Evolutionary conservation across 2,329 filamentous ascomycete species (phyloP), one percentile per base, ranked within the genome.

Genomic region (Thelonectria discophora): DNA sequence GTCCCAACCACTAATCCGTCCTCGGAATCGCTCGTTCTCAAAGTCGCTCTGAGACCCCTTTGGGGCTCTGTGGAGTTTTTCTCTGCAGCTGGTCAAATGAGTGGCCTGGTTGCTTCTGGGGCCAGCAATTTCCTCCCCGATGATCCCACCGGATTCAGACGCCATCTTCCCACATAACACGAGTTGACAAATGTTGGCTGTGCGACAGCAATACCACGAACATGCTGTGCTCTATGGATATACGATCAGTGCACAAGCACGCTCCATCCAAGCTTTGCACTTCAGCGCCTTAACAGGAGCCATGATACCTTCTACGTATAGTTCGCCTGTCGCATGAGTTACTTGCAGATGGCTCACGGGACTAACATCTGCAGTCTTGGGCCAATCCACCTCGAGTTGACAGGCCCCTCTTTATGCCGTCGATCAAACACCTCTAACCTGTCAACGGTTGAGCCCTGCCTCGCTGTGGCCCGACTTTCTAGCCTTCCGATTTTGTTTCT

Each of bases 111-210:
- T 47, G 55, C 48, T 58, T 55, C 60, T 61, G 53, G 61, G 45
- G 53, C 45, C 45, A 65, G 65, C 56, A 72, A 72, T 72, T 65
- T 72, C 69, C 66, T 68, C 67, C 46, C 64, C 46, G 64, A 53
- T 62, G 64, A 65, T 65, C 67, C 55, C 58, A 56, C 58, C 60
- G 32, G 54, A 62, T 43, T 18, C 52, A 60, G 53, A 34, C 53
- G n/a, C 15, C 58, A 58, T 66, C 58, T 58, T 60, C 45, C 47
- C 52, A 60, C 42, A 52, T 39, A 53, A 54, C 59, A 54, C 49
- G 40, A 48, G 37, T 49, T 52, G 30, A 58, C 54, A 49, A 50
- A 42, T 47, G 39, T 52, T 45, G 10, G 13, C 21, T 30, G 45
- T 48, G 45, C 21, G 21, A 48, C 45, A 13, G 30, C n/a, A 48